Base-by-base conservation (phyloP, 169 alveolate genomes). In the Plasmodium knowlesi region DNA sequence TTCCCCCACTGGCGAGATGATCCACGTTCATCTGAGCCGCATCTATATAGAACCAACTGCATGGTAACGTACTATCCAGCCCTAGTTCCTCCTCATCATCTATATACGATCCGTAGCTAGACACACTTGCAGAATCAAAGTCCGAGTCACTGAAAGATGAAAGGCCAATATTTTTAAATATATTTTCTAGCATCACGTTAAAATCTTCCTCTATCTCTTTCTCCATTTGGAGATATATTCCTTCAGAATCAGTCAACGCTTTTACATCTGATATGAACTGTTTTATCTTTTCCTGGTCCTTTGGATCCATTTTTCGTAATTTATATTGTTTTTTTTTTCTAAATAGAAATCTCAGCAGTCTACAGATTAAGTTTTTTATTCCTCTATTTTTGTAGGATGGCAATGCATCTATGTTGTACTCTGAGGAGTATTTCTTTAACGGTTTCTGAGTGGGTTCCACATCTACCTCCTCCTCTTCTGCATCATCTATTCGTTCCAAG, bases 291-390 rank as follows among this genome's bases (percentile, higher is more conserved):
- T 86, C 43, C 61, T 76, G 53, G 1, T 46, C 25, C 12, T 86
- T 41, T 1, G 8, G 10, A 25, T 74, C 81, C 1, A 86, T n/a
- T 54, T 76, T 19, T 74, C 76, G 9, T 5, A 86, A 53, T 9
- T 34, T 9, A 34, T 74, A 86, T 74, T 76, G 54, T 86, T 46
- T 74, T 86, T 70, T 86, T 86, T 86, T 43, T 10, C 84, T 74
- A 12, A 53, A 76, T 5, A 86, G 16, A 2, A 74, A 53, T 22
- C 19, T 32, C 19, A 74, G 22, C 32, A 86, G 70, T 10, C 30
- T 4, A 53, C 81, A 32, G 25, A 70, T 19, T 12, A 86, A 32
- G 14, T 53, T 74, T 74, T 37, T 50, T 43, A 46, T 32, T 19
- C 39, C 19, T 39, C 25, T 57, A 30, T 37, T 73, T 22, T 84